phyloP scores from a whole-genome alignment of 225 moss, liverwort and hornwort genomes.

The Ulota crispa region DNA sequence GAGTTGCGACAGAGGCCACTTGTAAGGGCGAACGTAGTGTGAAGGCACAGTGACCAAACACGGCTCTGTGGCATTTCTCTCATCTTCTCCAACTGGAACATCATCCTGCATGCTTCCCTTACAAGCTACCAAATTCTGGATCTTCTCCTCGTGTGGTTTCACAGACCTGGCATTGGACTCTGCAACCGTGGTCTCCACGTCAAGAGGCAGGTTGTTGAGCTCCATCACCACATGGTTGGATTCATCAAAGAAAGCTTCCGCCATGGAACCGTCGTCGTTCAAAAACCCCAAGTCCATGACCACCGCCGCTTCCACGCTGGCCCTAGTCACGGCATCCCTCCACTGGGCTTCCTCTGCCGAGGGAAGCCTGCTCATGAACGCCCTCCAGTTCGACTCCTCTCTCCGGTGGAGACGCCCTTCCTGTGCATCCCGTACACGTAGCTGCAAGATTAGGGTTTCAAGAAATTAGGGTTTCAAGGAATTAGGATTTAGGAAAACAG shows the following conservation, averaged over 20 bases:
- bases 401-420: neutral
- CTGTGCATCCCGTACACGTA: neutral
- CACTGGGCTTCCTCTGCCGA: slow-evolving; percentile 16
- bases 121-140: slow-evolving; percentile 40
- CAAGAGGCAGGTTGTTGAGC: neutral
- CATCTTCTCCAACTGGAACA: slow-evolving; percentile 33
- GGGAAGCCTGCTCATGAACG: slow-evolving; percentile 24
- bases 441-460: neutral
- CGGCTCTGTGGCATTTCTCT: neutral
- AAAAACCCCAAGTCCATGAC: slow-evolving; percentile 38
- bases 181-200: neutral
- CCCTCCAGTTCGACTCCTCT: slow-evolving; percentile 19
- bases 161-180: slow-evolving; percentile 22
- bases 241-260: slow-evolving; percentile 40
- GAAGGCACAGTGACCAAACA: slow-evolving; percentile 64
- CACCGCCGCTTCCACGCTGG: neutral
- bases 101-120: slow-evolving; percentile 48
- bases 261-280: slow-evolving; percentile 64
- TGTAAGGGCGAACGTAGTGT: slow-evolving; percentile 59
- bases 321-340: slow-evolving; percentile 15
- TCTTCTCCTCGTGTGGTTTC: neutral
- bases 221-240: neutral
- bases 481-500: too few species aligned
- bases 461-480: too few species aligned
- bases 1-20: slow-evolving; percentile 74